Evolutionary conservation across 352 stramenopile genomes (phyloP).

Genomic region (Phytopythium boreale): DNA sequence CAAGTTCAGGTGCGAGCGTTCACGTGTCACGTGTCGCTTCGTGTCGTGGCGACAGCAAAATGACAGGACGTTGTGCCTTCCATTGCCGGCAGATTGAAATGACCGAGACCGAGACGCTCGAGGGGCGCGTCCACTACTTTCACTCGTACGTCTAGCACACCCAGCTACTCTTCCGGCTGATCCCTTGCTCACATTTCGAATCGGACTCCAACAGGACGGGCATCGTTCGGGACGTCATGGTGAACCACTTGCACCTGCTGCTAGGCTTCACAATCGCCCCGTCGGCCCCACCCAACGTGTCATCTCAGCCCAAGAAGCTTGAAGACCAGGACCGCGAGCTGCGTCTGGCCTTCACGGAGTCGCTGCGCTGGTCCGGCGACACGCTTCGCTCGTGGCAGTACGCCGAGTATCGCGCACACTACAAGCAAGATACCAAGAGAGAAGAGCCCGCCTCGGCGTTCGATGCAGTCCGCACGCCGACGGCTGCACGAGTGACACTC

Average conservation of each 20-base stretch:
- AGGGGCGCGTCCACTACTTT: conserved; percentile 65
- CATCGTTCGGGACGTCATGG: conserved; percentile 81
- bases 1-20: conserved; percentile 13
- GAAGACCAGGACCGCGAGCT: not conserved
- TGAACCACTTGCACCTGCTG: conserved; percentile 77
- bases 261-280: conserved; percentile 31
- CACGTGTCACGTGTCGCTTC: not conserved
- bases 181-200: not conserved
- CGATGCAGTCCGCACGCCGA: conserved; percentile 17
- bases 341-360: conserved; percentile 18
- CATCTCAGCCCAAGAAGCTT: not conserved
- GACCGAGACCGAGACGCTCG: conserved; percentile 62
- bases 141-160: conserved; percentile 37
- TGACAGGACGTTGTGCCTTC: too few species aligned
- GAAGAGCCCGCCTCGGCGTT: not conserved
- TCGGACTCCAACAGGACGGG: conserved; percentile 30
- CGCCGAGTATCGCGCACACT: conserved; percentile 31
- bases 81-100: conserved; percentile 43
- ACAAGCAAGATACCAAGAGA: conserved; percentile 14
- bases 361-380: conserved; percentile 5
- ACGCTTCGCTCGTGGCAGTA: conserved; percentile 27
- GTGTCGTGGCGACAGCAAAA: too few species aligned
- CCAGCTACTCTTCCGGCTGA: not conserved
- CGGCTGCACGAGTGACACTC: conserved; percentile 34
- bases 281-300: not conserved